These are phyloP conservation scores for Penicillium brasilianum DNA, from an alignment of 2,329 filamentous ascomycete species.

Conservation along the genomic window DNA sequence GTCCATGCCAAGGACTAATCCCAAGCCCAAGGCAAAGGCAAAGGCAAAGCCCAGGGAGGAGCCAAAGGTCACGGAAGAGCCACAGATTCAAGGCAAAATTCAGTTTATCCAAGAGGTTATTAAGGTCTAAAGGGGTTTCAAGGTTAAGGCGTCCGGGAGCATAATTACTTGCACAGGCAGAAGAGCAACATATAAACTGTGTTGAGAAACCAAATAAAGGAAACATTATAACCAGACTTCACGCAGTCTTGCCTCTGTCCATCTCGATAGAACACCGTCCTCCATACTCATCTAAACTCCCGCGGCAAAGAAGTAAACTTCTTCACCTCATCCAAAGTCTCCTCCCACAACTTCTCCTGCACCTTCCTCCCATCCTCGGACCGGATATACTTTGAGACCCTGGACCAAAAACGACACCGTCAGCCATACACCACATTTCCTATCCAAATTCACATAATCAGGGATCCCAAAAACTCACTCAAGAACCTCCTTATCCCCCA, in stretches of 20 bases:
- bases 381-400: constrained; percentile 21
- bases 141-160: background rate
- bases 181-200: background rate
- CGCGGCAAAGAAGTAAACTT: constrained; percentile 18
- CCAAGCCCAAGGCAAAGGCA: no score
- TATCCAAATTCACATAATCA: no score
- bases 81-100: background rate
- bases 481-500: constrained; percentile 26
- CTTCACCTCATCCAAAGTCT: constrained; percentile 28
- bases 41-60: background rate
- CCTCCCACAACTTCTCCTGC: constrained; percentile 30
- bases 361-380: constrained; percentile 25
- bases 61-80: background rate
- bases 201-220: background rate
- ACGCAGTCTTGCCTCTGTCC: background rate
- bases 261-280: background rate
- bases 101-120: background rate
- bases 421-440: background rate
- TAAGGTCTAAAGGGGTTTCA: background rate
- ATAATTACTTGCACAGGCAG: no score
- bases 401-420: constrained; percentile 1
- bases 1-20: background rate
- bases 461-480: constrained; percentile 26
- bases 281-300: constrained; percentile 10
- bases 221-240: background rate